phyloP scores from a whole-genome alignment of 495 filamentous ascomycete species.

The Hypoxylon fragiforme region DNA sequence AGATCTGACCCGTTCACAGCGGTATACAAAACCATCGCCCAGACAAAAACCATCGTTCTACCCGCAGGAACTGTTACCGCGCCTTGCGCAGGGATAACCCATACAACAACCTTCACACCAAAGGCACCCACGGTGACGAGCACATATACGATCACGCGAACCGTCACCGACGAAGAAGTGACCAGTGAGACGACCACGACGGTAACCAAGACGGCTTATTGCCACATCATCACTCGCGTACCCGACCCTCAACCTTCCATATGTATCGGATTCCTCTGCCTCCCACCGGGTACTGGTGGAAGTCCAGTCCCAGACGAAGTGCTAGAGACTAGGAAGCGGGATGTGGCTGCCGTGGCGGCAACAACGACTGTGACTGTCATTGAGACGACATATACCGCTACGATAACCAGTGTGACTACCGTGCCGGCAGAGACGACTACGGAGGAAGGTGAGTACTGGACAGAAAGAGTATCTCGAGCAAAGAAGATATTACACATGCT shows the following conservation, averaged over 20 bases:
- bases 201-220: slow-evolving; percentile 38
- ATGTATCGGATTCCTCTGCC: slow-evolving; percentile 27
- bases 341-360: slow-evolving; percentile 34
- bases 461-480: neutral
- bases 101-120: slow-evolving; percentile 44
- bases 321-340: slow-evolving; percentile 8
- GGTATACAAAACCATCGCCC: slow-evolving; percentile 38
- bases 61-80: slow-evolving; percentile 42
- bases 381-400: slow-evolving; percentile 48
- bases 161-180: slow-evolving; percentile 41
- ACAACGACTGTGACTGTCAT: slow-evolving; percentile 46
- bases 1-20: slow-evolving; percentile 31
- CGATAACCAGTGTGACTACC: slow-evolving; percentile 41
- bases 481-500: neutral
- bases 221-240: slow-evolving; percentile 37
- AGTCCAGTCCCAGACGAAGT: slow-evolving; percentile 9
- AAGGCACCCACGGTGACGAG: slow-evolving; percentile 37
- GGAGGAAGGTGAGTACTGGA: slow-evolving; percentile 43
- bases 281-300: slow-evolving; percentile 9
- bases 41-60: slow-evolving; percentile 44
- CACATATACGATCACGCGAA: slow-evolving; percentile 40
- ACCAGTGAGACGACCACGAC: slow-evolving; percentile 45
- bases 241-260: slow-evolving; percentile 22
- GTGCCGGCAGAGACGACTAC: slow-evolving; percentile 41
- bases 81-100: slow-evolving; percentile 41